phyloP scores from a whole-genome alignment of 2,329 filamentous ascomycete species.

The Diaporthe ampelina region DNA sequence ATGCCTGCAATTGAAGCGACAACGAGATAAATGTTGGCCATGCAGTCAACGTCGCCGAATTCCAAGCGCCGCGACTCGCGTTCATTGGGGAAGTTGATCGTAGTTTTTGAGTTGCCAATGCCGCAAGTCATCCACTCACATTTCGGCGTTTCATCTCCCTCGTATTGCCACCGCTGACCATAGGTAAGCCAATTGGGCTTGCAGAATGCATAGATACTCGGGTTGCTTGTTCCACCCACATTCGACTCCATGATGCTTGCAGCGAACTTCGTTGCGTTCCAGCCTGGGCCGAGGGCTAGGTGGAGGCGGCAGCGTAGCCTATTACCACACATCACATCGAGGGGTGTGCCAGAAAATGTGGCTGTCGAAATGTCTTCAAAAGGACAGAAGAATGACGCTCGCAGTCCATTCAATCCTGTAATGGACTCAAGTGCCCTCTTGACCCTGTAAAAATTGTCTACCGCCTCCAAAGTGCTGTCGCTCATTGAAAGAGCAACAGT shows the following conservation, averaged over 20 bases:
- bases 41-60: neutral
- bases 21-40: conserved; percentile 13
- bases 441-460: neutral
- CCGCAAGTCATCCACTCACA: conserved; percentile 15
- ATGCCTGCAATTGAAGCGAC: neutral
- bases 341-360: neutral
- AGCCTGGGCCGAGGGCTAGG: neutral
- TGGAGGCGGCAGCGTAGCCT: neutral
- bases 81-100: neutral
- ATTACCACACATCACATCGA: neutral
- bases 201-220: neutral
- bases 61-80: neutral
- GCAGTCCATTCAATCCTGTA: neutral
- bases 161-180: neutral
- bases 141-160: neutral
- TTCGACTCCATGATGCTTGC: neutral
- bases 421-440: neutral
- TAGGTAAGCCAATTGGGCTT: conserved; percentile 2
- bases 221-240: neutral
- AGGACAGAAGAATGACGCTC: neutral
- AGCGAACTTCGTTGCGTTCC: neutral
- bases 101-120: neutral
- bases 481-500: neutral
- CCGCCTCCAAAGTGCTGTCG: neutral
- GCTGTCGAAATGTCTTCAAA: neutral